Base-by-base conservation (phyloP, 1,139 yeast species). In the Arxiozyma slooffiae region DNA sequence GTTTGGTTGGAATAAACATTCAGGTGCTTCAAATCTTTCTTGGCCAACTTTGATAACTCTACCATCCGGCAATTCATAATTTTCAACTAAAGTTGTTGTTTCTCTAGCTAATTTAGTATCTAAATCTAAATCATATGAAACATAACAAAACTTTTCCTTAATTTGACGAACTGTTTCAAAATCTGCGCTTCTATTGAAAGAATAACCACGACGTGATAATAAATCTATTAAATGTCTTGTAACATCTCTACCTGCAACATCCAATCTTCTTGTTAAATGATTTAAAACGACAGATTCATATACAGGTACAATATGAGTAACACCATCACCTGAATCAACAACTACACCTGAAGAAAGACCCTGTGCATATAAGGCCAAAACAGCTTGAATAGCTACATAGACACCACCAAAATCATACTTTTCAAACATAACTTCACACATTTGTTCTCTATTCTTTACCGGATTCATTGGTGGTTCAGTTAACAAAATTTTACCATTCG, bases 401-500 rank as follows among this genome's bases (percentile, higher is more conserved):
- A 92, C 97, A 24, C 97, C 97, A 46, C 94, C 94, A 69, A 92
- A 92, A 55, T 85, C 84, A 69, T 92, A 92, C 67, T 87, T 86
- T 69, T 92, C 97, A 72, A 92, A 89, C 98, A 92, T 94, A 37
- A 89, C 94, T 60, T 87, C 92, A 66, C 95, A 90, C 97, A 58
- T 57, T 39, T 53, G 50, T 48, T 57, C 60, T 53, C 64, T 56
- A 68, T 92, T 92, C 64, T 86, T 86, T 61, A 88, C 72, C 26
- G 98, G 98, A 67, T 92, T 92, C 94, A 92, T 85, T 57, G 98
- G 98, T 18, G 98, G 97, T 71, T 92, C 98, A 2, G 98, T 92
- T 56, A 92, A 75, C 60, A 92, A 75, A 46, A 92, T 80, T 70
- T 90, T 90, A 60, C 81, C 79, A 38, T 92, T 95, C 41, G 78